phyloP scores from a whole-genome alignment of 2,329 filamentous ascomycete genomes.

The Monosporascus sp. region DNA sequence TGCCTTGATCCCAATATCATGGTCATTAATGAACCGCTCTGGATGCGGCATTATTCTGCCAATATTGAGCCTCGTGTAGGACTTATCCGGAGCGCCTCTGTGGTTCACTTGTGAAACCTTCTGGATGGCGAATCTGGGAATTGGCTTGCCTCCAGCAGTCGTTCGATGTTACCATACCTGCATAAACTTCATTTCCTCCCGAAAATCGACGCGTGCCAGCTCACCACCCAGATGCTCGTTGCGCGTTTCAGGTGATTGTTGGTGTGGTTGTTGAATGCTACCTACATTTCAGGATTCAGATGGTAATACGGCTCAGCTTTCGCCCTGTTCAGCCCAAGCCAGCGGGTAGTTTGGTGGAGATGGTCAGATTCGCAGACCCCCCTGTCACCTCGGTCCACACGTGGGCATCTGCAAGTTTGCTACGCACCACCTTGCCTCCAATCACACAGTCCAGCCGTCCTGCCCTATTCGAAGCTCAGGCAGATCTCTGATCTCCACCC shows the following conservation, averaged over 20 bases:
- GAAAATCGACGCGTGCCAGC: not conserved
- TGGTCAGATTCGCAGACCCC: not conserved
- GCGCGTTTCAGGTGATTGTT: not conserved
- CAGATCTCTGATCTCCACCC: not conserved
- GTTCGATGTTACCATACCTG: not conserved
- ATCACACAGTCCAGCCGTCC: not conserved
- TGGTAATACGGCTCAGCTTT: constrained; percentile 1
- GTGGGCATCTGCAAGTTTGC: not conserved
- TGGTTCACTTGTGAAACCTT: not conserved
- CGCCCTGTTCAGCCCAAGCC: not conserved
- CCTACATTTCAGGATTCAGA: not conserved
- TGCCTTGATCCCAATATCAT: too few relatives aligned
- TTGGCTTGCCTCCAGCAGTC: not conserved
- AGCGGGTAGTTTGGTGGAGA: not conserved
- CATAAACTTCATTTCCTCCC: not conserved
- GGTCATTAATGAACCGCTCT: too few relatives aligned
- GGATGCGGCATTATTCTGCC: not conserved
- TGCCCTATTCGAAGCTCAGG: not conserved
- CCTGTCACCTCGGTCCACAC: not conserved
- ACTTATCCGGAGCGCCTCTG: too few relatives aligned
- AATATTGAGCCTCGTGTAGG: not conserved
- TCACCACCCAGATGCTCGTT: not conserved
- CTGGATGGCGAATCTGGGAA: not conserved
- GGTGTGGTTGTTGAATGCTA: not conserved
- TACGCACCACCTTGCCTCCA: not conserved